Evolutionary conservation across 495 filamentous ascomycete species (phyloP), one percentile per base, ranked within the genome.

Genomic region (Penicillium parvum): DNA sequence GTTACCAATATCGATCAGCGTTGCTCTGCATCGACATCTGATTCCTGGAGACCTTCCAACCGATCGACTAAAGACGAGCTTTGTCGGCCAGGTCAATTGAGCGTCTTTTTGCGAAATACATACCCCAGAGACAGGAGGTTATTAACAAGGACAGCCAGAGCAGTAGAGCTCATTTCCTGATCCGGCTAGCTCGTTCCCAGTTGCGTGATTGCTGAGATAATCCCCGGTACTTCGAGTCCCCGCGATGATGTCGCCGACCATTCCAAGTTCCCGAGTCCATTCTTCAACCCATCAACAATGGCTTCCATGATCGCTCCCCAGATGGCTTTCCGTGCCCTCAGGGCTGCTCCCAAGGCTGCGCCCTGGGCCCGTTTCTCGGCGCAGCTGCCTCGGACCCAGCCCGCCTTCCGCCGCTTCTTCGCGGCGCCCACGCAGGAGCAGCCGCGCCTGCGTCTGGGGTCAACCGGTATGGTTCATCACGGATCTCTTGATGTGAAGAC

Each of bases 391-490:
- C 51, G 59, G 21, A 29, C 57, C 17, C 59, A 62, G 35, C 63
- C 63, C 35, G 45, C 61, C 43, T 33, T 57, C 32, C 61, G 61
- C 36, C 66, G 64, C 22, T 64, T 58, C 50, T 47, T 61, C 34
- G 50, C 54, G 7, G 49, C 55, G 15, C 37, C 49, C n/a, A 36
- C 64, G 18, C 55, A 58, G 37, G 64, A 81, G 43, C 81, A 84
- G 57, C 81, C 81, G 5, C 75, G 77, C 28, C 64, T 85, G 47
- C 74, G 79, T 14, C 65, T 84, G 19, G 79, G 79, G 10, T 72
- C 74, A 4, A 69, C 63, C 49, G 80, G 64, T 68, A 58, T 22
- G 40, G 28, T 27, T 15, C n/a, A 19, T 27, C 7, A 5, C 5
- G 15, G 8, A 7, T 22, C 1, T 15, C 14, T 29, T n/a, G n/a